Base-by-base conservation (phyloP, 257 asterid genomes). In the Rubia yunnanensis region DNA sequence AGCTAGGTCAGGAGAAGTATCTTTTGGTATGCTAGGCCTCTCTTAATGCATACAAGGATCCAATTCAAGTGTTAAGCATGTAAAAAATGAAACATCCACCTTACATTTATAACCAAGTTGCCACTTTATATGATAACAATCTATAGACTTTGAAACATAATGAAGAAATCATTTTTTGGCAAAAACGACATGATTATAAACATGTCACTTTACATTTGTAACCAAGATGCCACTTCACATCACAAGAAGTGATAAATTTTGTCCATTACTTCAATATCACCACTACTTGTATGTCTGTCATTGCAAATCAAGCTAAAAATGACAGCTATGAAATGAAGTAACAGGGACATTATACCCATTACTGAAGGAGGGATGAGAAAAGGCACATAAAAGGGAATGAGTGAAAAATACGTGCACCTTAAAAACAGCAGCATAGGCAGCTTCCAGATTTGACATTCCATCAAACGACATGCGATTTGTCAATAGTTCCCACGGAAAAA, bases 341-440 rank as follows among this genome's bases (percentile, higher is more conserved):
- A 32, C 30, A 56, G 22, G 62, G 66, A 10, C 36, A 36, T 22
- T 35, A 39, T 18, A 23, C 22, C 5, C 27, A 17, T 7, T 28
- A 35, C 1, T 38, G 39, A 0, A 23, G 4, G 0, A 14, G 38
- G 20, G 0, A 5, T 18, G n/a, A 20, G 2, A 46, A 46, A 17
- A 46, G 18, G 2, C 0, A 13, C 2, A 27, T 8, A 24, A 44
- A 26, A 31, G 1, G 32, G 62, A 59, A 3, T 15, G 14, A 48
- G 55, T 7, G 39, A 66, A 60, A 17, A 27, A 11, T 28, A 57
- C 54, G 28, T 10, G 75, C 72, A 92, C 98, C 98, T 92, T 92
- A 80, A 92, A 92, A 66, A 96, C 98, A 80, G 98, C 96, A 73
- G 98, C 96, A 81, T 92, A 92, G 46, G 98, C 98, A 75, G 96